Base-by-base conservation (phyloP, 2,329 filamentous ascomycete genomes). In the Curvularia lunata region DNA sequence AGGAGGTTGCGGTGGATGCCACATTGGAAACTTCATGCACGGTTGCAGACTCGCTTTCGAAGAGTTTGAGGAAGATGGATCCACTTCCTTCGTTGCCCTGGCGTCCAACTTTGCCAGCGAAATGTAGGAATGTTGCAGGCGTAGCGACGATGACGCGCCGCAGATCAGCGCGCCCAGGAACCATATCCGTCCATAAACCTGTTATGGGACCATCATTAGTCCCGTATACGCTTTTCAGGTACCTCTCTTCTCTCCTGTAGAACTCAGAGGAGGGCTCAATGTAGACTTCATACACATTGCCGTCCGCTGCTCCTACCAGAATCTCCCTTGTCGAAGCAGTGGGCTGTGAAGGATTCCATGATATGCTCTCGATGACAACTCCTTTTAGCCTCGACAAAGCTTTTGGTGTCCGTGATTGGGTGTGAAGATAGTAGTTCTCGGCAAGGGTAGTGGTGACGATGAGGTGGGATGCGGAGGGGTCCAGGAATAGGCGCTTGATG, bases 391-490 rank as follows among this genome's bases (percentile, higher is more conserved):
- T 86, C 13, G 90, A 88, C 34, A 99, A 82, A 7, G 89, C 85
- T 63, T 95, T 91, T 2, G 94, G 92, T 64, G 93, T 90, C 66
- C 92, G 90, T 32, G 93, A 95, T 75, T 98, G 94, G 10, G 92
- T 94, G 76, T 99, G 95, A 9, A 99, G 89, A 78, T 99, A 99
- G 81, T 93, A 99, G 79, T 96, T 98, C 78, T 99, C 95, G 74
- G 92, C 92, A 40, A 92, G 86, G 5, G 92, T 90, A 3, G 95
- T 99, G 74, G 90, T 92, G 66, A 99, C 88, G 64, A 99, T 86
- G 27, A 99, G 83, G 79, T 99, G 95, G 5, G 92, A 97, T 27
- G 95, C 95, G 10, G 94, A 97, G 27, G 95, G 94, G 73, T 99
- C 95, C 72, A 99, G 90, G 80, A 99, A 99, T 86, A 99, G 92